Evolutionary conservation across 2,329 filamentous ascomycete species (phyloP).

Genomic region (Byssothecium circinans): DNA sequence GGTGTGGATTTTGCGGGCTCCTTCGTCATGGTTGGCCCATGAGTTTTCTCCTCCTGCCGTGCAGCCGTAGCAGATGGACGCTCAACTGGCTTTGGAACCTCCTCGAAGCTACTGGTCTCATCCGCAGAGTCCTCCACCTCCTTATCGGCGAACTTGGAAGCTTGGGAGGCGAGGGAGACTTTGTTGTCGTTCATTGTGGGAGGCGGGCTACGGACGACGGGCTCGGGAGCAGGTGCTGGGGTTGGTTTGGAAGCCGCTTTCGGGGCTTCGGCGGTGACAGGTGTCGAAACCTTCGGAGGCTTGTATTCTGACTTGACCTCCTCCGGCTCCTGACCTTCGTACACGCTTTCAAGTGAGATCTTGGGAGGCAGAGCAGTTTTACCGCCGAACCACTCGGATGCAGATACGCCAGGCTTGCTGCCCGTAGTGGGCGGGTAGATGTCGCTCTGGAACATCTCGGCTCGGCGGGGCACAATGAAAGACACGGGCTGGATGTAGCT

Average conservation of each 20-base stretch:
- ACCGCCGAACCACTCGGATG: slow-evolving; percentile 82
- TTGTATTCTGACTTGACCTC: slow-evolving; percentile 74
- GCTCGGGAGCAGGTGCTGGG: slow-evolving; percentile 52
- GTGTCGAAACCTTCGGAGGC: slow-evolving; percentile 49
- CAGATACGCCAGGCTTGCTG: slow-evolving; percentile 75
- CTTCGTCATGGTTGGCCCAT: slow-evolving; percentile 33
- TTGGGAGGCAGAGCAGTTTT: slow-evolving; percentile 84
- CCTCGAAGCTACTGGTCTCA: slow-evolving; percentile 82
- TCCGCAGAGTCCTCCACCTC: slow-evolving; percentile 63
- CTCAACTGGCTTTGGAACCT: slow-evolving; percentile 74
- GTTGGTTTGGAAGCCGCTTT: slow-evolving; percentile 56
- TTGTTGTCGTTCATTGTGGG: slow-evolving; percentile 82
- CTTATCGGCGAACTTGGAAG: slow-evolving; percentile 78
- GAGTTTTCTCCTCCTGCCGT: slow-evolving; percentile 46
- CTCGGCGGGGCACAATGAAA: slow-evolving; percentile 91
- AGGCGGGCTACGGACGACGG: slow-evolving; percentile 56
- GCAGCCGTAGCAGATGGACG: slow-evolving; percentile 50
- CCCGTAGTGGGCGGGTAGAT: slow-evolving; percentile 90
- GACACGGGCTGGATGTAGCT: slow-evolving; percentile 93
- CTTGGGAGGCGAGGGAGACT: slow-evolving; percentile 80
- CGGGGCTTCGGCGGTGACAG: slow-evolving; percentile 44
- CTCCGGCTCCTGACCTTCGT: slow-evolving; percentile 78
- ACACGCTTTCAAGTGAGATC: slow-evolving; percentile 90
- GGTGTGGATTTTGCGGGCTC: slow-evolving; percentile 46
- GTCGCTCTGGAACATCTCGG: slow-evolving; percentile 94